Conservation (phyloP, 352 stramenopile genomes). For the Phytophthora palmivora region DNA sequence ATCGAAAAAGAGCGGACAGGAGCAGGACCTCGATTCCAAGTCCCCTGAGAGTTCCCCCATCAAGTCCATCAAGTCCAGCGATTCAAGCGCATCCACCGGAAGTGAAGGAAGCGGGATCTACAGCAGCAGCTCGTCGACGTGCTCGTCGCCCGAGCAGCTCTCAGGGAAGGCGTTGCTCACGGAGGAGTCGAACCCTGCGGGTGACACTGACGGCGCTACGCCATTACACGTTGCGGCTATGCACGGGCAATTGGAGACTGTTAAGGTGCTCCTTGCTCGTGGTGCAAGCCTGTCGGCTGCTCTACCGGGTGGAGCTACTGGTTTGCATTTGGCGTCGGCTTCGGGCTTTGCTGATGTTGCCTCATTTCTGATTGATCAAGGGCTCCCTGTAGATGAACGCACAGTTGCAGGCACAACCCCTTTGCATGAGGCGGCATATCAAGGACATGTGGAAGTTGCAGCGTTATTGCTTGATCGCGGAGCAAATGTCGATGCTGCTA, state of each 20-base stretch:
- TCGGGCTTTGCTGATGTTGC: constrained; percentile 53
- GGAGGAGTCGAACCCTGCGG: constrained; percentile 25
- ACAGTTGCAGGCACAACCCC: constrained; percentile 55
- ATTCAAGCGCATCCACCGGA: constrained; percentile 29
- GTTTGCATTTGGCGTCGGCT: constrained; percentile 60
- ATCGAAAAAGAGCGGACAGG: constrained; percentile 33
- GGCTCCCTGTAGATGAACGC: constrained; percentile 41
- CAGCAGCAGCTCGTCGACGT: constrained; percentile 38
- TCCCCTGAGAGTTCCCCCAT: constrained; percentile 25
- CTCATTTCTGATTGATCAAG: constrained; percentile 50
- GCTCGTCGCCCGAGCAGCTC: constrained; percentile 39
- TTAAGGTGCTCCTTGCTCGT: constrained; percentile 51
- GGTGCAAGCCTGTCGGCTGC: constrained; percentile 52
- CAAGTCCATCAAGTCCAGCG: constrained; percentile 34
- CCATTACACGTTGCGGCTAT: constrained; percentile 65
- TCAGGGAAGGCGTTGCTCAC: constrained; percentile 27
- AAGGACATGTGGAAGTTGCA: constrained; percentile 56
- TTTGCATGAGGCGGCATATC: constrained; percentile 57
- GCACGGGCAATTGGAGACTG: constrained; percentile 67
- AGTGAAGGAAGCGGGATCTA: constrained; percentile 27
- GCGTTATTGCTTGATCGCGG: constrained; percentile 46
- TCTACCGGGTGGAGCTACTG: constrained; percentile 50
- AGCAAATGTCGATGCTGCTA: constrained; percentile 59
- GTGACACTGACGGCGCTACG: constrained; percentile 51
- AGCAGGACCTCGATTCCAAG: constrained; percentile 22